These are phyloP conservation scores for Epichloe aotearoae DNA, from an alignment of 2,329 filamentous ascomycete species.

Conservation along the genomic window DNA sequence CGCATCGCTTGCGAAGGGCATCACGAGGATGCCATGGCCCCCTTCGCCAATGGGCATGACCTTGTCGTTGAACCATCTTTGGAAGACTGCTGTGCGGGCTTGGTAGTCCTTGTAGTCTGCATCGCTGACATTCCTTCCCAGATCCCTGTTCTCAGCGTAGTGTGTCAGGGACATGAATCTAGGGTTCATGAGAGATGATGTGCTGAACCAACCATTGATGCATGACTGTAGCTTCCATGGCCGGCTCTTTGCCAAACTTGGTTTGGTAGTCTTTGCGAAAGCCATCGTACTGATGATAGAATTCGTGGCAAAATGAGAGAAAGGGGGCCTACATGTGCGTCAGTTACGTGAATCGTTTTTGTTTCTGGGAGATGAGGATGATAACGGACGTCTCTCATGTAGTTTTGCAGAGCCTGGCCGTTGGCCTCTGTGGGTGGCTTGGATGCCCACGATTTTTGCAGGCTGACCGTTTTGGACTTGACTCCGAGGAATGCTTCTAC, in stretches of 20 bases:
- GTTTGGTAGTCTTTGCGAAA: constrained; percentile 16
- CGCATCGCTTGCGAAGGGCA: constrained; percentile 11
- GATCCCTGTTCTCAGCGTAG: constrained; percentile 9
- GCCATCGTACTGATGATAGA: constrained; percentile 16
- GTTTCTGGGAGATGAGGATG: not conserved
- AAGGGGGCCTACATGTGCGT: constrained; percentile 14
- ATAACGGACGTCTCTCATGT: constrained; percentile 16
- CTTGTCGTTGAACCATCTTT: constrained; percentile 18
- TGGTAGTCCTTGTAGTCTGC: constrained; percentile 11
- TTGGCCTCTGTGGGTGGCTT: constrained; percentile 12
- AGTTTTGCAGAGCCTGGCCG: constrained; percentile 13
- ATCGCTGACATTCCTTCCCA: constrained; percentile 13
- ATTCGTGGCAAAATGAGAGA: constrained; percentile 19
- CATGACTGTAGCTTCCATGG: constrained; percentile 16
- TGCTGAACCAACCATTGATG: constrained; percentile 16
- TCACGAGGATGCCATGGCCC: constrained; percentile 11
- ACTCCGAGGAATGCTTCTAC: constrained; percentile 13
- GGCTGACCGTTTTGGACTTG: constrained; percentile 9
- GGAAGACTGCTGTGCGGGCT: constrained; percentile 16
- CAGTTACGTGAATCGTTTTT: not conserved
- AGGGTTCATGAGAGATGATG: not conserved
- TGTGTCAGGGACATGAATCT: not conserved
- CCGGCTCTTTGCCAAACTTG: constrained; percentile 13
- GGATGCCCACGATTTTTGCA: constrained; percentile 11
- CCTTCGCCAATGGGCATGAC: constrained; percentile 11